A percentile compares a stretch with the other conserved stretches of the same genome.
phyloP scores from a whole-genome alignment of 352 stramenopile genomes.

The Pythium pectinolyticum region DNA sequence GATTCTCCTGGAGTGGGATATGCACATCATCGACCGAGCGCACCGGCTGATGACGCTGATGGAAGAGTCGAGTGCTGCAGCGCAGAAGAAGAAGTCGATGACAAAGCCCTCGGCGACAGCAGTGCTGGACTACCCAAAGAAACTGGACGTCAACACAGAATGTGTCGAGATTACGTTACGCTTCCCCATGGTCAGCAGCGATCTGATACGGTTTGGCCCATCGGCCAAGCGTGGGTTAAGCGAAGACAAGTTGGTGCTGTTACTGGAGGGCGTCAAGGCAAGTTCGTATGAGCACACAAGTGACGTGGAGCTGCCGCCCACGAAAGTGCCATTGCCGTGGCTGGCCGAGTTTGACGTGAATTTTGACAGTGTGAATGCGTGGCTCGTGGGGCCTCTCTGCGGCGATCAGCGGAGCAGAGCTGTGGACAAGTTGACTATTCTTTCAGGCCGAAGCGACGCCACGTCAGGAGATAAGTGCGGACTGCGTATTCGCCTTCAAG shows the following conservation, averaged over 20 bases:
- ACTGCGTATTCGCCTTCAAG: slow-evolving; percentile 28
- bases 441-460: slow-evolving; percentile 15
- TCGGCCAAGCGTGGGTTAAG: slow-evolving; percentile 79
- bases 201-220: slow-evolving; percentile 76
- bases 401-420: slow-evolving; percentile 52
- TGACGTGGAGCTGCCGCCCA: background rate
- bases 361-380: slow-evolving; percentile 53
- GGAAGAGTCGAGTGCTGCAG: slow-evolving; percentile 47
- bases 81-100: slow-evolving; percentile 27
- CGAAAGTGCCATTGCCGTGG: slow-evolving; percentile 47
- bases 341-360: slow-evolving; percentile 61
- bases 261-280: slow-evolving; percentile 64
- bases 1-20: slow-evolving; percentile 83
- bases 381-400: slow-evolving; percentile 48
- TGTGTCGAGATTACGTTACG: slow-evolving; percentile 69
- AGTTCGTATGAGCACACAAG: slow-evolving; percentile 29
- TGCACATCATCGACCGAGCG: slow-evolving; percentile 81
- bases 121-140: slow-evolving; percentile 41
- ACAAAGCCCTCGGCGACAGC: background rate
- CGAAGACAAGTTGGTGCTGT: slow-evolving; percentile 77
- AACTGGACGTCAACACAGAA: slow-evolving; percentile 70
- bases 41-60: slow-evolving; percentile 72
- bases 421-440: slow-evolving; percentile 42
- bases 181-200: slow-evolving; percentile 84
- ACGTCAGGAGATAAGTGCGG: slow-evolving; percentile 29